phyloP scores from a whole-genome alignment of 495 filamentous ascomycete genomes.

The Trichoderma orchidacearum region DNA sequence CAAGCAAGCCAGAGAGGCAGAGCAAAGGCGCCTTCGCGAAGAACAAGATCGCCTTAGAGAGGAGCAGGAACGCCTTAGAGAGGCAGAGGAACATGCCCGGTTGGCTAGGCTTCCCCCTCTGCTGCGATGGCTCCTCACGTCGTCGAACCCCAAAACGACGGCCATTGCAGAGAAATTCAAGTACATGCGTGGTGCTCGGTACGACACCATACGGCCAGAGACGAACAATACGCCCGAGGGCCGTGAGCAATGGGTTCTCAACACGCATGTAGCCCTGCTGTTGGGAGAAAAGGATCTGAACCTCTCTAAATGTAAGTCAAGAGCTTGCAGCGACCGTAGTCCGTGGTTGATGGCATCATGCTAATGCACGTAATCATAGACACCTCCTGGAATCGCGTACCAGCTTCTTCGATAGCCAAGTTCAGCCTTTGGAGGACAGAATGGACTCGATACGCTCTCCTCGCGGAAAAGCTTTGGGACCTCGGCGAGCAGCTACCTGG shows the following conservation, averaged over 20 bases:
- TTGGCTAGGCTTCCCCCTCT: conserved; percentile 36
- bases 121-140: conserved; percentile 36
- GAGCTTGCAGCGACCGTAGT: neutral
- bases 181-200: conserved; percentile 35
- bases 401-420: conserved; percentile 32
- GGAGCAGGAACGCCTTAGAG: conserved; percentile 27
- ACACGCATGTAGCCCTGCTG: conserved; percentile 60
- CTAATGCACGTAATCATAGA: conserved; percentile 23
- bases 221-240: conserved; percentile 29
- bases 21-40: conserved; percentile 31
- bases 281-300: conserved; percentile 65
- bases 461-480: conserved; percentile 26
- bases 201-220: conserved; percentile 36
- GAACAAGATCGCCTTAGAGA: conserved; percentile 32
- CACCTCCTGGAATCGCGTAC: conserved; percentile 51
- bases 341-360: neutral
- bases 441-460: conserved; percentile 32
- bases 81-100: conserved; percentile 31
- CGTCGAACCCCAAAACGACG: conserved; percentile 30
- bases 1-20: conserved; percentile 31
- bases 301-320: conserved; percentile 52
- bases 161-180: conserved; percentile 36
- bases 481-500: conserved; percentile 27
- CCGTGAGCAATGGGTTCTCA: conserved; percentile 62
- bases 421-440: conserved; percentile 33